Base-by-base conservation (phyloP, 768 basidiomycete species). In the Pleurotus cornucopiae region DNA sequence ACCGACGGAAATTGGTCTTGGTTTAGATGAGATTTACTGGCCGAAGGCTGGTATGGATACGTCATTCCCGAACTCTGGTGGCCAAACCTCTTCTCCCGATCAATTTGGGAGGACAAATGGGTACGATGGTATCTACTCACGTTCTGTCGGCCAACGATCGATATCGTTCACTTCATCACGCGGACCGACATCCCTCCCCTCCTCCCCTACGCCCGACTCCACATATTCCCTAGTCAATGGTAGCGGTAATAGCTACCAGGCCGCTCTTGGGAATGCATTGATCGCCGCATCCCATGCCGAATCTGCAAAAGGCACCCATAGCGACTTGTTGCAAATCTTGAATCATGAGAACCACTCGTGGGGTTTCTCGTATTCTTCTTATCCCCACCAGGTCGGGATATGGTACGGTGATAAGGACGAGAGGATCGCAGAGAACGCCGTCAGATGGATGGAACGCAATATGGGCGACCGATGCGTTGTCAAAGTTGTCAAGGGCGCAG, bases 331-430 rank as follows among this genome's bases (percentile, higher is more conserved):
- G 58, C 88, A 92, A 63, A 96, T 99, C 66, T 77, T 98, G 54
- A 94, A 95, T 63, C 91, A 92, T 61, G 89, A 91, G 62, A 85
- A 89, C 45, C 84, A 85, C 60, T 85, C 90, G 1, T 93, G 91
- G 90, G 96, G 92, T 0, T 95, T 97, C 72, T 86, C 86, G 7
- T 98, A 98, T 66, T 69, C 80, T 13, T 80, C 89, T 18, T 89
- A 95, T 61, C 83, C 83, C 12, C 86, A 89, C 63, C 76, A 72
- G 25, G 88, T 91, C 46, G 83, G 82, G 43, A 85, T 99, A 40
- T 98, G 93, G 93, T 94, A 94, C 61, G 96, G 96, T 2, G 90
- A 94, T 62, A 82, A 79, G 60, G 96, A 99, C 69, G 96, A 98
- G 71, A 89, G 88, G 73, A 96, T 99, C 58, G 87, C 88, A 34